These are phyloP conservation scores for Ustilago loliicola DNA, from an alignment of 1,284 basidiomycete genomes.

Conservation along the genomic window DNA sequence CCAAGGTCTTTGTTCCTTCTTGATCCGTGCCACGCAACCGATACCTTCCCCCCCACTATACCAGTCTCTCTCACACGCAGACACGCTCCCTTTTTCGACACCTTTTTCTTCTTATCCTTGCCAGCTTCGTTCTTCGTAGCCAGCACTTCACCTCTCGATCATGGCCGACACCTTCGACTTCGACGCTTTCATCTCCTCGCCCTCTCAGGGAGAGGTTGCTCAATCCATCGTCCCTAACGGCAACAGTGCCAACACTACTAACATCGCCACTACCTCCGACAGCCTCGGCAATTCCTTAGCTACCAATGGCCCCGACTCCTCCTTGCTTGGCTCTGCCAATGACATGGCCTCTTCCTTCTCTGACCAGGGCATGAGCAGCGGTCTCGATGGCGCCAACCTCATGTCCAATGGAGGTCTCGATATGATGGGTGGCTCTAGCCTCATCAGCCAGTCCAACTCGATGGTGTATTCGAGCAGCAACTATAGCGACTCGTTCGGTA, in stretches of 20 bases:
- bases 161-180: slow-evolving; percentile 58
- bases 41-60: slow-evolving; percentile 24
- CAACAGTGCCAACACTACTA: not conserved
- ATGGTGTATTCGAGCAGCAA: slow-evolving; percentile 38
- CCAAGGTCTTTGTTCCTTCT: not conserved
- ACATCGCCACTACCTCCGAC: slow-evolving; percentile 8
- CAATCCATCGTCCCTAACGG: slow-evolving; percentile 15
- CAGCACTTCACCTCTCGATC: slow-evolving; percentile 21
- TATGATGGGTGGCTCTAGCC: slow-evolving; percentile 34
- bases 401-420: slow-evolving; percentile 25
- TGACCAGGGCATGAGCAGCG: slow-evolving; percentile 32
- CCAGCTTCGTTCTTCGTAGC: slow-evolving; percentile 3
- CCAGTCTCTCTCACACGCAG: slow-evolving; percentile 10
- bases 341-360: slow-evolving; percentile 43
- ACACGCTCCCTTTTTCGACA: slow-evolving; percentile 5
- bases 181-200: slow-evolving; percentile 58
- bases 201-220: slow-evolving; percentile 39
- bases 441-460: slow-evolving; percentile 49
- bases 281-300: slow-evolving; percentile 19
- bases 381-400: slow-evolving; percentile 14
- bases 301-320: slow-evolving; percentile 12
- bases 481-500: slow-evolving; percentile 31
- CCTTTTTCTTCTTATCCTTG: slow-evolving; percentile 10
- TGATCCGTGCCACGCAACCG: not conserved
- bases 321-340: slow-evolving; percentile 20